Evolutionary conservation across 2,329 filamentous ascomycete genomes (phyloP), one percentile per base, ranked within the genome.

Genomic region (Fusarium ramigenum): DNA sequence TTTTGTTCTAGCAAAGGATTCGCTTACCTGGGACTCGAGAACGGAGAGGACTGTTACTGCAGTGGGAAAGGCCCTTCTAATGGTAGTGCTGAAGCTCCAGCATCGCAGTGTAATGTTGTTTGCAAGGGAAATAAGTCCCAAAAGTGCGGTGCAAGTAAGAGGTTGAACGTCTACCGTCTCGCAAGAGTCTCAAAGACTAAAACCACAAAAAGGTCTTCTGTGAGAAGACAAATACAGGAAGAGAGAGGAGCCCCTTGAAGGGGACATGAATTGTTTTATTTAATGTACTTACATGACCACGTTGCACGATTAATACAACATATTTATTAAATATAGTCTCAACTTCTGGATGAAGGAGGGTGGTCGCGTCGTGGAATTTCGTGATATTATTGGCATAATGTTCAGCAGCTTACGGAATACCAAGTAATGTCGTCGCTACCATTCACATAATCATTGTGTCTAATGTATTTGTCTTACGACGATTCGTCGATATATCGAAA

Each of bases 31-130:
- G 74, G 74, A 21, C 23, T 76, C 8, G 63, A 76, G 44, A 64
- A 67, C 21, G 72, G 74, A 1, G 53, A 69, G 12, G 62, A 74
- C 19, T 76, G 74, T 47, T 77, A 72, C 54, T 76, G 74, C n/a
- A 64, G 62, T 19, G 68, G 61, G 16, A 57, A 54, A 9, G 74
- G 61, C 1, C 74, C 74, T 0, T 64, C 66, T 1, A 60, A 61
- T 15, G 74, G 74, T 4, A 76, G 74, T 14, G 36, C 57, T n/a
- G 73, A 72, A 37, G 64, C 50, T 7, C 42, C 61, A 2, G 58
- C 60, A 18, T 64, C 70, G 8, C 39, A 72, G 16, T 76, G 74
- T 14, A 61, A 37, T 15, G 49, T 74, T n/a, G 1, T 28, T 19
- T 76, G 74, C 53, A 70, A 63, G 18, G 74, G 74, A 4, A 54